Percentiles rank a stretch among this genome's conserved stretches.
phyloP scores from a whole-genome alignment of 2,329 filamentous ascomycete species.

The Dryadomyces quercivorus region DNA sequence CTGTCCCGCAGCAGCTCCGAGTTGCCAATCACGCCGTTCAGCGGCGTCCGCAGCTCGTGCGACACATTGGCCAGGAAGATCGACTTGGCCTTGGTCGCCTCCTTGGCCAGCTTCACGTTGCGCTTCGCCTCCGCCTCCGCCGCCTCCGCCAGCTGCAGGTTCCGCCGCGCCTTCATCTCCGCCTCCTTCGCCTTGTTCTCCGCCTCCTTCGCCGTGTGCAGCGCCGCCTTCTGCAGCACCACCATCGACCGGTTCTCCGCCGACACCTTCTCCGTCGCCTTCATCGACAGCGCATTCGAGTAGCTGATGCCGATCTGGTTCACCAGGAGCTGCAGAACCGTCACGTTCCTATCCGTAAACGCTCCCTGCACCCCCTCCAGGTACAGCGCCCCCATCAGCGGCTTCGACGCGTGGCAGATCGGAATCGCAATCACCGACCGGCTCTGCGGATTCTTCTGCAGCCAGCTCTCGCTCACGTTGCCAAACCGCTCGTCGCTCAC shows the following conservation, averaged over 20 bases:
- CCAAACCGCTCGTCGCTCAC: constrained; percentile 66
- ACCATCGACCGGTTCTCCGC: constrained; percentile 71
- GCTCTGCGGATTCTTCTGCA: constrained; percentile 54
- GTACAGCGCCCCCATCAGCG: constrained; percentile 62
- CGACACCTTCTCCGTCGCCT: constrained; percentile 63
- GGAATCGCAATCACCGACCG: constrained; percentile 71
- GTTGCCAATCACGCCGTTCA: constrained; percentile 84
- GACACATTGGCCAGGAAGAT: constrained; percentile 73
- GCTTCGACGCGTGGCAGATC: constrained; percentile 59
- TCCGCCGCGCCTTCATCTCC: constrained; percentile 63
- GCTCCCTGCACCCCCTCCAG: constrained; percentile 63
- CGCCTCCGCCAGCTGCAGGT: constrained; percentile 70
- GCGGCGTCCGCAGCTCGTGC: constrained; percentile 68
- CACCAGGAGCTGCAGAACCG: constrained; percentile 56
- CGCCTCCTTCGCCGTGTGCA: constrained; percentile 58
- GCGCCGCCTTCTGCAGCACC: constrained; percentile 59
- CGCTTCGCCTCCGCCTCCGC: constrained; percentile 66
- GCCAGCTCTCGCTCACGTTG: constrained; percentile 59
- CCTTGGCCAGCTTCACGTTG: constrained; percentile 71
- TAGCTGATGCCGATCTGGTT: constrained; percentile 68
- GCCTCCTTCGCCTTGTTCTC: constrained; percentile 67
- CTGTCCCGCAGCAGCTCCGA: constrained; percentile 73
- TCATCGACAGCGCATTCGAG: constrained; percentile 54
- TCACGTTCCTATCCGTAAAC: constrained; percentile 63
- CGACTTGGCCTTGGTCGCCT: constrained; percentile 71